Evolutionary conservation across 2,329 filamentous ascomycete genomes (phyloP).

Genomic region (Hyphodiscus sp.): DNA sequence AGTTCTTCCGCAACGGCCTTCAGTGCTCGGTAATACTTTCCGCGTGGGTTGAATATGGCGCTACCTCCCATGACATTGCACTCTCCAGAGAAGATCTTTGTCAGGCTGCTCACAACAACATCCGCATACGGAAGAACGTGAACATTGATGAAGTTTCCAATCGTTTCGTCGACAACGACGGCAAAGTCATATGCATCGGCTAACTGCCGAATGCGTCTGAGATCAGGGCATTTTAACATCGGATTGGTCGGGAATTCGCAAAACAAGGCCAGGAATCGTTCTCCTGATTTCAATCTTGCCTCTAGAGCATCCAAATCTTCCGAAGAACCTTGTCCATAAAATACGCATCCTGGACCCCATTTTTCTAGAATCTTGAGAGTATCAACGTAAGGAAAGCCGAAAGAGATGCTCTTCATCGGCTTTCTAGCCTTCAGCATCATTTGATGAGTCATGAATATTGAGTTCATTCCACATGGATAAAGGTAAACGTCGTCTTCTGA

Average conservation of each 20-base stretch:
- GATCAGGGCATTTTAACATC: conserved; percentile 75
- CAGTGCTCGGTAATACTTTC: conserved; percentile 64
- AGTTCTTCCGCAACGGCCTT: conserved; percentile 57
- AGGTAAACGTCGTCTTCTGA: conserved; percentile 84
- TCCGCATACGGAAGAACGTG: conserved; percentile 87
- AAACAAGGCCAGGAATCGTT: conserved; percentile 76
- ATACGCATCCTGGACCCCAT: conserved; percentile 81
- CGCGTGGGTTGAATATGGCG: conserved; percentile 55
- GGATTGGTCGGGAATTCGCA: conserved; percentile 96
- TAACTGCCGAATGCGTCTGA: conserved; percentile 70
- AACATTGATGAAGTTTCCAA: conserved; percentile 93
- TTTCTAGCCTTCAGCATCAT: conserved; percentile 60
- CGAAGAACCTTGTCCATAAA: conserved; percentile 76
- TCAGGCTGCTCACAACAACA: conserved; percentile 88
- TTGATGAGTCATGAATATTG: conserved; percentile 84
- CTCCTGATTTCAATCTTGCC: conserved; percentile 58
- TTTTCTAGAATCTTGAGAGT: conserved; percentile 93
- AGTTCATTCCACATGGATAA: conserved; percentile 87
- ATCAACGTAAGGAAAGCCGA: conserved; percentile 97
- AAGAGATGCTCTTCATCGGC: conserved; percentile 71
- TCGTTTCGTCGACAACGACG: conserved; percentile 90
- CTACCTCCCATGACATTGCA: conserved; percentile 97
- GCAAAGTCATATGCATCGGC: conserved; percentile 83
- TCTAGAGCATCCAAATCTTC: conserved; percentile 83
- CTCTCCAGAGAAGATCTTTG: conserved; percentile 95